Conservation (phyloP, 345 rosid genomes). For the Murraya koenigii region DNA sequence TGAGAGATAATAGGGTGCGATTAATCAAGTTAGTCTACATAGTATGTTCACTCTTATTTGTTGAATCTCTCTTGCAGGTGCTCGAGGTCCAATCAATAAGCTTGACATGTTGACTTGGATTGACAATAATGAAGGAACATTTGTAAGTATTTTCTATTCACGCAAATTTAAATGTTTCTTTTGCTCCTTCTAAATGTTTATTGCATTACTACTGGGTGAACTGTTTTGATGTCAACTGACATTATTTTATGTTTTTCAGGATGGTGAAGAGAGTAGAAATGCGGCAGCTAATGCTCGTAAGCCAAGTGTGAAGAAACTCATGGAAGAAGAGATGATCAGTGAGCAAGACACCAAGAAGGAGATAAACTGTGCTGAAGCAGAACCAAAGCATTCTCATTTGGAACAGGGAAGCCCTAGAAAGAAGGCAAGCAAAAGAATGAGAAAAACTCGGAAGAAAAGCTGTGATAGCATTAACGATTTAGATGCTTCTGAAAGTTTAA, state of each 20-base stretch:
- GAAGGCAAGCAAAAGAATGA: constrained; percentile 54
- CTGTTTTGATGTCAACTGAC: constrained; percentile 12
- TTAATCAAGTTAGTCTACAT: background rate
- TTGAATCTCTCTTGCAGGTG: constrained; percentile 35
- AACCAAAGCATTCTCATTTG: constrained; percentile 35
- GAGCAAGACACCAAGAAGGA: constrained; percentile 44
- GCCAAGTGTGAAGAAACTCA: constrained; percentile 89
- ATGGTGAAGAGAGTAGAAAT: constrained; percentile 39
- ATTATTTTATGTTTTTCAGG: constrained; percentile 40
- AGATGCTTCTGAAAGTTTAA: constrained; percentile 35
- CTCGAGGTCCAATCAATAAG: constrained; percentile 35
- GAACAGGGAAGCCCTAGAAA: constrained; percentile 45
- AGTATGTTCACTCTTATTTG: background rate
- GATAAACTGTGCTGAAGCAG: constrained; percentile 37
- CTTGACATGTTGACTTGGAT: constrained; percentile 24
- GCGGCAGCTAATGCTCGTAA: constrained; percentile 26
- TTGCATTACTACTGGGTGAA: constrained; percentile 11
- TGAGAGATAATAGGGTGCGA: background rate
- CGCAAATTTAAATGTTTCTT: background rate
- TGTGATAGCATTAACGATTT: constrained; percentile 37
- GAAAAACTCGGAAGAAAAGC: constrained; percentile 53
- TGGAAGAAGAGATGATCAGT: constrained; percentile 79
- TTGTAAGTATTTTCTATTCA: constrained; percentile 39
- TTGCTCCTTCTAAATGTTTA: background rate
- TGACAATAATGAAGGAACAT: constrained; percentile 38